These are phyloP conservation scores for Canavalia gladiata DNA, from an alignment of 306 rosid species.

Conservation along the genomic window DNA sequence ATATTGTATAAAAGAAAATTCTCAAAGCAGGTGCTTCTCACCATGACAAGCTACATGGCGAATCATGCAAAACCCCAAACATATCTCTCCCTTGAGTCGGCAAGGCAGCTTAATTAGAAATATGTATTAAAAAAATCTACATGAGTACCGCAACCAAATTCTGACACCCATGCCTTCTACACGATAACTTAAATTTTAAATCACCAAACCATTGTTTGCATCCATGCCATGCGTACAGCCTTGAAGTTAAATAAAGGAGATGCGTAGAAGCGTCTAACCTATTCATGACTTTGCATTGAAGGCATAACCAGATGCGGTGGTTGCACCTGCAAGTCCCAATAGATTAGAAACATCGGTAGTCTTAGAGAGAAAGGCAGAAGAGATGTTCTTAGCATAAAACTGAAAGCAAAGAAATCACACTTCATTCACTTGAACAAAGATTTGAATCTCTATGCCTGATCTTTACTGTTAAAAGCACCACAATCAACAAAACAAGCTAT, in stretches of 20 bases:
- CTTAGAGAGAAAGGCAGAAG: background rate
- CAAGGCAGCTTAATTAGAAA: conserved; percentile 19
- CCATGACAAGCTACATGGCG: conserved; percentile 26
- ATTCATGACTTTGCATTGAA: conserved; percentile 52
- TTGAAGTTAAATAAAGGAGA: conserved; percentile 30
- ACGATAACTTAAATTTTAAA: conserved; percentile 25
- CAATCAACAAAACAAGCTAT: background rate
- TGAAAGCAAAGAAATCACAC: conserved; percentile 22
- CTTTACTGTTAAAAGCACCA: background rate
- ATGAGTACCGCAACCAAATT: conserved; percentile 41
- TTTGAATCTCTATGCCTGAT: conserved; percentile 10
- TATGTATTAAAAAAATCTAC: conserved; percentile 19
- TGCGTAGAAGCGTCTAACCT: conserved; percentile 27
- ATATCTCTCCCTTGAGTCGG: conserved; percentile 6
- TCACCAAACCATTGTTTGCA: conserved; percentile 22
- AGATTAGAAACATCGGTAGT: conserved; percentile 23
- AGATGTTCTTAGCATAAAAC: conserved; percentile 14
- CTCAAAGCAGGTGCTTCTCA: background rate
- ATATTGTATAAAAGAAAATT: conserved; percentile 12
- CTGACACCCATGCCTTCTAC: conserved; percentile 30
- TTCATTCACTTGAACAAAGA: conserved; percentile 32
- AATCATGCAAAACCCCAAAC: conserved; percentile 35
- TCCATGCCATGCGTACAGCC: conserved; percentile 39
- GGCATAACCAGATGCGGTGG: conserved; percentile 50
- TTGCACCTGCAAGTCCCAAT: conserved; percentile 51